Conservation (phyloP, 306 rosid genomes). For the Senna siamea region DNA sequence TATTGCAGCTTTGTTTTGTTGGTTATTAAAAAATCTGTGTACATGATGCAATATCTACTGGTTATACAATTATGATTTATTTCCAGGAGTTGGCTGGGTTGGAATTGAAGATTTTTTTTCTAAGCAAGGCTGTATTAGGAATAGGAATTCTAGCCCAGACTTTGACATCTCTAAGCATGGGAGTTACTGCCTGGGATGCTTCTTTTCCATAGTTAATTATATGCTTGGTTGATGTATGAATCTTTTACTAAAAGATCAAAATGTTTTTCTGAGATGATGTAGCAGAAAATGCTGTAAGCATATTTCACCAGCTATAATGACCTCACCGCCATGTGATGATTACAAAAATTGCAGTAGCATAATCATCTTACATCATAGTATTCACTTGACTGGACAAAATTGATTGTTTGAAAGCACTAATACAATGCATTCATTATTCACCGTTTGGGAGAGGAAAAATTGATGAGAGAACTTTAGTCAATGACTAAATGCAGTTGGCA, state of each 20-base stretch:
- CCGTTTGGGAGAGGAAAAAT: constrained; percentile 16
- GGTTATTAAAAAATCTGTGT: constrained; percentile 1
- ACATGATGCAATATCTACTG: constrained; percentile 22
- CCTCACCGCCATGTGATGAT: background rate
- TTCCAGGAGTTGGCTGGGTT: background rate
- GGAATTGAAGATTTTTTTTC: background rate
- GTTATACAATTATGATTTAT: background rate
- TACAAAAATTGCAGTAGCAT: background rate
- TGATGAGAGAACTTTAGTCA: constrained; percentile 1
- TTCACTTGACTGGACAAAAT: background rate
- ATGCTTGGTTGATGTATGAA: background rate
- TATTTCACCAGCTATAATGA: background rate
- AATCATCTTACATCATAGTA: background rate
- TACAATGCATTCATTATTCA: background rate
- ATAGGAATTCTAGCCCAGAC: background rate
- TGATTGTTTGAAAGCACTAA: background rate
- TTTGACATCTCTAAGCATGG: background rate
- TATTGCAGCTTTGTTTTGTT: constrained; percentile 14
- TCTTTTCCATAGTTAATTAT: background rate
- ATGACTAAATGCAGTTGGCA: constrained; percentile 28
- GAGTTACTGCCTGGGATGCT: background rate
- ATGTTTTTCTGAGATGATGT: background rate
- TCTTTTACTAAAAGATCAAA: background rate
- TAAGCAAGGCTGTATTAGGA: background rate
- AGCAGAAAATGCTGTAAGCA: background rate